Conservation (phyloP, 2,329 filamentous ascomycete genomes). For the Verticillium zaregamsianum region DNA sequence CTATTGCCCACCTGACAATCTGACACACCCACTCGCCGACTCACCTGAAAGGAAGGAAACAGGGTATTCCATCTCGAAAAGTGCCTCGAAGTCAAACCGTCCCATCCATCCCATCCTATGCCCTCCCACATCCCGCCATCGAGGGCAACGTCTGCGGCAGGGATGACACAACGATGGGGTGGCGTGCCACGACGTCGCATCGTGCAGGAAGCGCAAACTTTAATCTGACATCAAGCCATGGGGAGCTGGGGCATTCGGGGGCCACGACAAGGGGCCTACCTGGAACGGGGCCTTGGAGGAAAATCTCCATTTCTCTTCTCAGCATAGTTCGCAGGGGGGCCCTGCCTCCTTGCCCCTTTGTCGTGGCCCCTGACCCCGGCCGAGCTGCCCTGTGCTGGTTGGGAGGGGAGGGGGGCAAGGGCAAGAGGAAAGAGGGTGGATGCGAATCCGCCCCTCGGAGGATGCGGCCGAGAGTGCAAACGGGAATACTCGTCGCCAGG, state of each 20-base stretch:
- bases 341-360: neutral
- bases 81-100: neutral
- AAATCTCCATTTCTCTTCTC: neutral
- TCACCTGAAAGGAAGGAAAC: neutral
- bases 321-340: neutral
- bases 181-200: neutral
- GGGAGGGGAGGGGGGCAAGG: neutral
- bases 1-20: neutral
- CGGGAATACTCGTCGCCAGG: neutral
- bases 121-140: neutral
- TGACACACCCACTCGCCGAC: neutral
- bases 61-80: neutral
- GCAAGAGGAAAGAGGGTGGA: neutral
- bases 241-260: neutral
- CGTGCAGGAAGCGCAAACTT: neutral
- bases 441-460: neutral
- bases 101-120: neutral
- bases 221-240: neutral
- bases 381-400: neutral
- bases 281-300: neutral
- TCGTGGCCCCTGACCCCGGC: neutral
- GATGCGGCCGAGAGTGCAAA: neutral
- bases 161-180: neutral
- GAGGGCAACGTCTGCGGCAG: neutral
- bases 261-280: neutral